Evolutionary conservation across 257 asterid genomes (phyloP).

Genomic region (Haberlea rhodopensis): DNA sequence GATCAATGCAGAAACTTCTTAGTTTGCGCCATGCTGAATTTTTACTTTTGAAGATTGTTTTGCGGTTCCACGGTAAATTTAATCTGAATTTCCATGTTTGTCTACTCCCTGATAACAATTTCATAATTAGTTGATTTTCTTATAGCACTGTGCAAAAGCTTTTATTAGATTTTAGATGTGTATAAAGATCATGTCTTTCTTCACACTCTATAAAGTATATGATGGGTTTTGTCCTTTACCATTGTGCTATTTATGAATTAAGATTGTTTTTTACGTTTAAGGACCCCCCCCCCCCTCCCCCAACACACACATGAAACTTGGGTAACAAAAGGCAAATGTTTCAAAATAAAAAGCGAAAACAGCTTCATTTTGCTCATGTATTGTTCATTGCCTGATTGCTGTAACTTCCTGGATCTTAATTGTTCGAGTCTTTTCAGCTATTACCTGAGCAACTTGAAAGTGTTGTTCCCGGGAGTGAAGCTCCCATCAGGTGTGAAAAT

Average conservation of each 20-base stretch:
- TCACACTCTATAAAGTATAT: slow-evolving; percentile 4
- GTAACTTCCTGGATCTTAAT: slow-evolving; percentile 22
- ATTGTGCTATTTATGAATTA: slow-evolving; percentile 10
- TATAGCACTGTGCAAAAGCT: slow-evolving; percentile 7
- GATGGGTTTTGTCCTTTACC: neutral
- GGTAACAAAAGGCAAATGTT: neutral
- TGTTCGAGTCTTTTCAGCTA: slow-evolving; percentile 51
- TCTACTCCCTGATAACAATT: slow-evolving; percentile 17
- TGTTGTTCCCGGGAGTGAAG: slow-evolving; percentile 69
- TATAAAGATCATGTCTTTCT: neutral
- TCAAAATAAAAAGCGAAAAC: neutral
- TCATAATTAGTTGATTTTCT: neutral
- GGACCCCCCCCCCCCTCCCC: neutral
- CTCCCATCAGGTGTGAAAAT: slow-evolving; percentile 61
- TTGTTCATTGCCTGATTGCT: slow-evolving; percentile 8
- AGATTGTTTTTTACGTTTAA: neutral
- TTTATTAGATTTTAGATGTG: slow-evolving; percentile 12
- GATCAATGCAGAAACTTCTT: slow-evolving; percentile 81
- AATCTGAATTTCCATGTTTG: slow-evolving; percentile 13
- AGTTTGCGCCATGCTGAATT: slow-evolving; percentile 89
- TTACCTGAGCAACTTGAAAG: slow-evolving; percentile 91
- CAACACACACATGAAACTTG: neutral
- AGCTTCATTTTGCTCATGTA: slow-evolving; percentile 1
- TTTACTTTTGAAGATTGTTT: slow-evolving; percentile 95
- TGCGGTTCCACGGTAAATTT: slow-evolving; percentile 45